Conservation (phyloP, 305 asterid genomes). For the Fraxinus dipetala region DNA sequence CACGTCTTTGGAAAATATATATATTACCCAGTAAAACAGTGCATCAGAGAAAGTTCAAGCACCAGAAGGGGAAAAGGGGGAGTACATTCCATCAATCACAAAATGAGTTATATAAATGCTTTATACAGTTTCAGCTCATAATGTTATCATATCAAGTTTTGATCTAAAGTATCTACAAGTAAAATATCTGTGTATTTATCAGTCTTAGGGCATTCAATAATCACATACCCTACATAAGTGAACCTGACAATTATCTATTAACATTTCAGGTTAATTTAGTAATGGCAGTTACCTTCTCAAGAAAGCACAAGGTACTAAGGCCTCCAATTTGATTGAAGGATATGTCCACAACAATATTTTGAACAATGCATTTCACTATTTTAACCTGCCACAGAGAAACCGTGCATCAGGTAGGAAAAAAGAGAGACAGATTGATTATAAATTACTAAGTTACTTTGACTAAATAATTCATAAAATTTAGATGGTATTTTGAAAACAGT, state of each 20-base stretch:
- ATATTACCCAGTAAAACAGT: not conserved
- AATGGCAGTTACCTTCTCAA: slow-evolving; percentile 65
- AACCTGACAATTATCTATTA: not conserved
- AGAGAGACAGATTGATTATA: not conserved
- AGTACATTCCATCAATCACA: not conserved
- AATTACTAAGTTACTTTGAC: slow-evolving; percentile 15
- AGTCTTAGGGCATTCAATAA: not conserved
- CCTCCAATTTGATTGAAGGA: slow-evolving; percentile 96
- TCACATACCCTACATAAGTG: not conserved
- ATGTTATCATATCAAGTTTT: not conserved
- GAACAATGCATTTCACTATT: slow-evolving; percentile 82
- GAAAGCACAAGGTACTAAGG: slow-evolving; percentile 83
- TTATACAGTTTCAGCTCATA: not conserved
- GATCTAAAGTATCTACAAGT: not conserved
- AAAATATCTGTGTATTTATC: not conserved
- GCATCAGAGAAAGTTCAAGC: not conserved
- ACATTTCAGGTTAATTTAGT: not conserved
- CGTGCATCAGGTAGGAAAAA: slow-evolving; percentile 20
- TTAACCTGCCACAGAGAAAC: slow-evolving; percentile 64
- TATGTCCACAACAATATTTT: slow-evolving; percentile 80
- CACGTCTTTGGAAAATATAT: not conserved
- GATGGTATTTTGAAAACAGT: slow-evolving; percentile 4
- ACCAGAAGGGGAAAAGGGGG: not conserved
- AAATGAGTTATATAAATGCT: not conserved
- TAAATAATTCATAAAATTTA: not conserved